Evolutionary conservation across 805 yeast genomes (phyloP), one percentile per base, ranked within the genome.

Genomic region (Debaryomyces maramus): DNA sequence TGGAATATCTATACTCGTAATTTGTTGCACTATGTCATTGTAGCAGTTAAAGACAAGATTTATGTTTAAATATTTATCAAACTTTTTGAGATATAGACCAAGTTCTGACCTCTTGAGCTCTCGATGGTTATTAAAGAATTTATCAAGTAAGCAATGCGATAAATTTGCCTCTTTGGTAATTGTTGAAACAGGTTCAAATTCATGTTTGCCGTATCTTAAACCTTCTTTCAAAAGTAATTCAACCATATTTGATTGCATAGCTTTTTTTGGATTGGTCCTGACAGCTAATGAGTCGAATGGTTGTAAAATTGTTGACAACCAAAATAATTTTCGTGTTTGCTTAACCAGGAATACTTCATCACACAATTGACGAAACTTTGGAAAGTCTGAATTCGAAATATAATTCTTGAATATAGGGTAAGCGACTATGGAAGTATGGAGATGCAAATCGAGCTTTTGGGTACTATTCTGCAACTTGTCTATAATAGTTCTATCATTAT

Each of bases 191-290:
- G 67, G 60, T 2, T 75, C 81, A 13, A 78, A 77, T 32, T 79
- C 83, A 34, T 61, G 64, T 39, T 74, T 73, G 6, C 88, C 80
- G 40, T 78, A 71, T 53, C 85, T 83, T 23, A 90, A 58, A 0
- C 95, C 91, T 43, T 85, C 88, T 48, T 78, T 74, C 22, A 86
- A 59, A 6, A 85, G 72, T 26, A 74, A 51, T 32, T 73, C 77
- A 1, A 75, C 63, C 1, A 80, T 81, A 37, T 58, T 61, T 5
- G 46, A 49, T 49, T 29, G 58, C 54, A 34, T 60, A 32, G 42
- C 51, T 45, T 70, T 74, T 42, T 63, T 68, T n/a, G 62, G 51
- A 40, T 63, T 68, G n/a, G 63, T 54, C n/a, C 53, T 49, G 3
- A 74, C 67, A 17, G 50, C 51, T 10, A 65, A 38, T 11, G 60